Percentiles rank a stretch among this genome's conserved stretches.
phyloP scores from a whole-genome alignment of 139 green algal species.

The Marvania coccoides region DNA sequence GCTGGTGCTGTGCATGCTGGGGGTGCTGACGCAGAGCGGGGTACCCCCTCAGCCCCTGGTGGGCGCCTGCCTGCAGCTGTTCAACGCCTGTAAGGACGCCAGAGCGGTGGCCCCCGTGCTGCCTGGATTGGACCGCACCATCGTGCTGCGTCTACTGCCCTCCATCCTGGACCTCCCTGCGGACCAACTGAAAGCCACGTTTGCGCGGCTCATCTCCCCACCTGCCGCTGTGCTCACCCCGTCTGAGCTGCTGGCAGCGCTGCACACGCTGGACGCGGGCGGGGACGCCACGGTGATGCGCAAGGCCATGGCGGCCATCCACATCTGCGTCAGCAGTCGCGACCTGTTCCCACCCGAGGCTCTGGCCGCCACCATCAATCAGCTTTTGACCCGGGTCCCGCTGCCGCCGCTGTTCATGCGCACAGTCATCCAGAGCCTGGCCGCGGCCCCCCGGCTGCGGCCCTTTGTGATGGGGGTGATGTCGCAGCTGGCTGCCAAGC shows the following conservation, averaged over 20 bases:
- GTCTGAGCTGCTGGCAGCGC: slow-evolving; percentile 50
- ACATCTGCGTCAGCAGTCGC: slow-evolving; percentile 36
- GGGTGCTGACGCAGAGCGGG: slow-evolving; percentile 25
- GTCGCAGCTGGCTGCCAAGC: slow-evolving; percentile 44
- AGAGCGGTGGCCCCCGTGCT: slow-evolving; percentile 31
- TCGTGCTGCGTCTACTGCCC: slow-evolving; percentile 30
- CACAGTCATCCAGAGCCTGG: slow-evolving; percentile 50
- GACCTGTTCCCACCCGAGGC: slow-evolving; percentile 18
- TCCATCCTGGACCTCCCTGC: slow-evolving; percentile 21
- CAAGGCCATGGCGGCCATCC: slow-evolving; percentile 47
- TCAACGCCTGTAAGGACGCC: background rate
- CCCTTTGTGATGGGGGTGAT: slow-evolving; percentile 54
- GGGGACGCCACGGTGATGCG: slow-evolving; percentile 15
- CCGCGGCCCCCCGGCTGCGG: slow-evolving; percentile 38
- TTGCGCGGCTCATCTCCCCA: slow-evolving; percentile 16
- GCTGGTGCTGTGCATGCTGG: slow-evolving; percentile 56
- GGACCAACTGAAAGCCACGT: slow-evolving; percentile 8
- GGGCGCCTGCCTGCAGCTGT: slow-evolving; percentile 14
- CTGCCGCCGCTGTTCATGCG: slow-evolving; percentile 34
- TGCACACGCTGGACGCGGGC: slow-evolving; percentile 46
- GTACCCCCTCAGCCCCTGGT: slow-evolving; percentile 31
- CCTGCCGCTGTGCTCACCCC: slow-evolving; percentile 33
- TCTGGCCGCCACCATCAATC: slow-evolving; percentile 18
- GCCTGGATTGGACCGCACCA: slow-evolving; percentile 14
- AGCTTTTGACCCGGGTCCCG: slow-evolving; percentile 24